Evolutionary conservation across 352 stramenopile species (phyloP).

Genomic region (Blastocystis sp.): DNA sequence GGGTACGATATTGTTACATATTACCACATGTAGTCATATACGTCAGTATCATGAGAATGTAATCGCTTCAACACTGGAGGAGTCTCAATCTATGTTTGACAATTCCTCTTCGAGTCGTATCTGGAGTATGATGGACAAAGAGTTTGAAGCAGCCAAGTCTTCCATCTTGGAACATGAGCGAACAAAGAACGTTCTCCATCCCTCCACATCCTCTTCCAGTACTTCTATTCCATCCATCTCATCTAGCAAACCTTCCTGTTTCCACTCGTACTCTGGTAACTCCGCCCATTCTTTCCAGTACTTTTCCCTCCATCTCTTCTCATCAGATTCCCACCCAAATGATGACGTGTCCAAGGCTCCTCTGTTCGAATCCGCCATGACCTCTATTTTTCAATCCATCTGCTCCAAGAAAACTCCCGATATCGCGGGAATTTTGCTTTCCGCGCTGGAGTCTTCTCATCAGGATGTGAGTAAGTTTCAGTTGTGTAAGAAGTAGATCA

Average conservation of each 20-base stretch:
- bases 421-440: neutral
- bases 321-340: neutral
- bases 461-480: neutral
- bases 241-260: constrained; percentile 27
- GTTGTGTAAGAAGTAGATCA: neutral
- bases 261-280: neutral
- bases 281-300: constrained; percentile 22
- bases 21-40: neutral
- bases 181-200: neutral
- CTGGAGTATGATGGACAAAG: constrained; percentile 49
- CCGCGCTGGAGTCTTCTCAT: neutral
- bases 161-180: constrained; percentile 4
- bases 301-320: neutral
- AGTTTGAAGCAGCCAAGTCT: neutral
- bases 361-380: neutral
- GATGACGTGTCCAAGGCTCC: neutral
- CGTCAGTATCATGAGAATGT: constrained; percentile 30
- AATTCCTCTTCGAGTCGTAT: neutral
- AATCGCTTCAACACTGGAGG: neutral
- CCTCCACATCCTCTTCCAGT: neutral
- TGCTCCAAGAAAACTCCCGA: neutral
- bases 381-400: neutral
- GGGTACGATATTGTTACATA: neutral
- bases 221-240: neutral
- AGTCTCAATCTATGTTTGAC: neutral